A percentile compares a stretch with the other conserved stretches of the same genome.
Conservation (phyloP, 2,329 filamentous ascomycete species). For the Arthrobotrys sphaeroides region DNA sequence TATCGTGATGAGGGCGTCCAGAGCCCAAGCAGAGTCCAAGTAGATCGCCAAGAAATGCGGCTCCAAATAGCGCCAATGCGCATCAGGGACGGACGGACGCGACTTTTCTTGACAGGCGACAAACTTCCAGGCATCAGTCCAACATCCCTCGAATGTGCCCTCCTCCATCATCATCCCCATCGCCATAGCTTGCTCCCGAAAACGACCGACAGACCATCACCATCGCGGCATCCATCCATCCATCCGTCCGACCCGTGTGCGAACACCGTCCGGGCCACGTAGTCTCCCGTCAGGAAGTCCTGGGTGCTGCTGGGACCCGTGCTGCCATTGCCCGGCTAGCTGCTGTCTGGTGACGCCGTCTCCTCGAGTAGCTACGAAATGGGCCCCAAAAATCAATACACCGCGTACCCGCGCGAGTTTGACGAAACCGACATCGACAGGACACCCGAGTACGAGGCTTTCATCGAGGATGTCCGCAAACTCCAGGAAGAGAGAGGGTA, state of each 20-base stretch:
- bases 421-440: constrained; percentile 66
- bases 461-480: constrained; percentile 75
- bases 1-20: background rate
- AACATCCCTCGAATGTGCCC: background rate
- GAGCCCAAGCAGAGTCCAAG: background rate
- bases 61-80: constrained; percentile 3
- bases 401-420: constrained; percentile 52
- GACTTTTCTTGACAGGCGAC: constrained; percentile 2
- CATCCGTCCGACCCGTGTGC: too few species aligned
- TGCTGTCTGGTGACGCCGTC: background rate
- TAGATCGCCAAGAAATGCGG: constrained; percentile 15
- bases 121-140: background rate
- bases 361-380: constrained; percentile 58
- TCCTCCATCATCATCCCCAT: background rate
- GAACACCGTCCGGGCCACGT: too few species aligned
- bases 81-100: constrained; percentile 15
- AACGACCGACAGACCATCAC: too few species aligned
- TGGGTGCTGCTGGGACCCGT: background rate
- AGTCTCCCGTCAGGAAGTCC: too few species aligned
- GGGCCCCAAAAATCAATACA: constrained; percentile 59
- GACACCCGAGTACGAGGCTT: constrained; percentile 78
- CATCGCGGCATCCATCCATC: too few species aligned
- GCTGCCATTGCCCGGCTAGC: background rate
- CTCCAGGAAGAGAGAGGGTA: constrained; percentile 82
- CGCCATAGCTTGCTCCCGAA: too few species aligned